phyloP scores from a whole-genome alignment of 2,329 filamentous ascomycete species.

The Monascus ruber region DNA sequence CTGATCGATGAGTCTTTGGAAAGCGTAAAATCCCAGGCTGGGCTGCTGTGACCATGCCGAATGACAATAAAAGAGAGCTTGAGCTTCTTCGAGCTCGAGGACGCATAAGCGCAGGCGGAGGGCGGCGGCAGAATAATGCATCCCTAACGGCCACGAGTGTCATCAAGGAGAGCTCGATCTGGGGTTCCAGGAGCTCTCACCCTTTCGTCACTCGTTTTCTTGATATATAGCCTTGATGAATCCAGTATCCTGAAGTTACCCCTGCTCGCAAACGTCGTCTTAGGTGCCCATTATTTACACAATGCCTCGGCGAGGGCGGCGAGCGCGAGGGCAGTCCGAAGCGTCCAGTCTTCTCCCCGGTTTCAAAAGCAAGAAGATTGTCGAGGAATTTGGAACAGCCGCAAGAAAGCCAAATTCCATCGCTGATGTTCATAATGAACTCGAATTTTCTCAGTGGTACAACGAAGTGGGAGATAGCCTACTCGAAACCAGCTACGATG shows the following conservation, averaged over 20 bases:
- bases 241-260: background rate
- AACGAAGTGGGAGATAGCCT: conserved; percentile 53
- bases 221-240: background rate
- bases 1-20: background rate
- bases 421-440: conserved; percentile 42
- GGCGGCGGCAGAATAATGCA: conserved; percentile 23
- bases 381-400: conserved; percentile 1
- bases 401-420: conserved; percentile 8
- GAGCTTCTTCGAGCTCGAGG: background rate
- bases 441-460: conserved; percentile 51
- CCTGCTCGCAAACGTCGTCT: background rate
- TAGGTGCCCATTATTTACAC: background rate
- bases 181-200: no score
- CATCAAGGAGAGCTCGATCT: background rate
- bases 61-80: background rate
- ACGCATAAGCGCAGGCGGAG: conserved; percentile 11
- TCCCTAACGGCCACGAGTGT: conserved; percentile 12
- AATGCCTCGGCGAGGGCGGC: conserved; percentile 20
- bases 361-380: conserved; percentile 12
- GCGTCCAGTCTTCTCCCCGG: conserved; percentile 22
- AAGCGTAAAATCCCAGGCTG: background rate
- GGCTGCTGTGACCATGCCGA: background rate
- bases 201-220: background rate
- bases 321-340: conserved; percentile 26
- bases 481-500: conserved; percentile 69